phyloP scores from a whole-genome alignment of 2,329 filamentous ascomycete species.

The Fusarium metavorans region DNA sequence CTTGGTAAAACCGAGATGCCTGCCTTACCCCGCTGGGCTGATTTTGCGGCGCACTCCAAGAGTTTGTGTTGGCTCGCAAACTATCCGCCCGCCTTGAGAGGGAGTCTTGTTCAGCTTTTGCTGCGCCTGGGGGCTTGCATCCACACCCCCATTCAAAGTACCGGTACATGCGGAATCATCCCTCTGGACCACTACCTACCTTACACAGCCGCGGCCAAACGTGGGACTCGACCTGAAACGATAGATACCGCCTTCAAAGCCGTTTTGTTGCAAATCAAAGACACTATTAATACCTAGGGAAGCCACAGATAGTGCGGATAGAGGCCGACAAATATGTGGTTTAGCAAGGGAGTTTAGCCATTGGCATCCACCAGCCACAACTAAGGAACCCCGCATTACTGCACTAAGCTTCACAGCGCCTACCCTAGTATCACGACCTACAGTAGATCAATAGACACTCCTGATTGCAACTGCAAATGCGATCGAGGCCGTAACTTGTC shows the following conservation, averaged over 20 bases:
- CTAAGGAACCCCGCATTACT: background rate
- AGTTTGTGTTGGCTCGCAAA: background rate
- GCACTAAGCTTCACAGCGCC: no score
- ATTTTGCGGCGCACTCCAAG: background rate
- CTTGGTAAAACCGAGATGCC: background rate
- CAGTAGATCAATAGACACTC: no score
- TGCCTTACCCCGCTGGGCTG: constrained; percentile 3
- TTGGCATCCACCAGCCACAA: background rate
- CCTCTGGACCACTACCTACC: background rate
- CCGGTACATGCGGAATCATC: background rate
- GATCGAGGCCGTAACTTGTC: no score
- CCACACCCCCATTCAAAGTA: background rate
- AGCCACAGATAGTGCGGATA: background rate
- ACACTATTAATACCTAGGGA: background rate
- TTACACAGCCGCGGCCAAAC: background rate
- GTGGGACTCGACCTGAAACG: background rate
- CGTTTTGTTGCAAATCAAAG: background rate
- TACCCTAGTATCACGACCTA: no score
- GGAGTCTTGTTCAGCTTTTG: background rate
- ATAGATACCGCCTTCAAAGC: background rate
- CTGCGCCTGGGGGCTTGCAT: background rate
- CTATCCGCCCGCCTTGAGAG: background rate
- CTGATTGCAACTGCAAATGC: no score
- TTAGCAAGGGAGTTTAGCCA: background rate
- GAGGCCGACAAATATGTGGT: background rate